Evolutionary conservation across 176 grass and related monocot genomes (phyloP).

Genomic region (Musa acuminata): DNA sequence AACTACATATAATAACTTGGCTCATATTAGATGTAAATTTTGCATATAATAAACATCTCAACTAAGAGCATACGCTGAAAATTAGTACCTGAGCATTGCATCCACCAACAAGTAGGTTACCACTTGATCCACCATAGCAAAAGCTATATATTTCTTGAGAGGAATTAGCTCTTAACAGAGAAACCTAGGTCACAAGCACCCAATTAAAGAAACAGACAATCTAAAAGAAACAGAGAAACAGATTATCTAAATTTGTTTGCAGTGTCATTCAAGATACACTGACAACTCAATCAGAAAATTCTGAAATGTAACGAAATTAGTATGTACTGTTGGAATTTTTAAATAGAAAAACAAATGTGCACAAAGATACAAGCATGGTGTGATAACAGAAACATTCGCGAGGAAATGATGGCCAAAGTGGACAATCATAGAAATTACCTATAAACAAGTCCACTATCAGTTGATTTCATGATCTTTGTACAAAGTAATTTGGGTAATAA

Average conservation of each 20-base stretch:
- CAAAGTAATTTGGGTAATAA: too few relatives aligned
- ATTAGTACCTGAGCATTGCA: slow-evolving; percentile 56
- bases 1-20: too few relatives aligned
- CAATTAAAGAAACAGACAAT: slow-evolving; percentile 8
- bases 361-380: neutral
- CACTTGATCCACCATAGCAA: slow-evolving; percentile 68
- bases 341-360: neutral
- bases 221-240: neutral
- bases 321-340: neutral
- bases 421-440: neutral
- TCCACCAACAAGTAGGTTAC: slow-evolving; percentile 71
- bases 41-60: neutral
- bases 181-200: slow-evolving; percentile 35
- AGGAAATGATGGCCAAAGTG: neutral
- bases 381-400: neutral
- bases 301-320: neutral
- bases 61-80: neutral
- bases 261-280: neutral
- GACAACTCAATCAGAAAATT: neutral
- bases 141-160: slow-evolving; percentile 88
- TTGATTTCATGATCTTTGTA: too few relatives aligned
- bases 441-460: too few relatives aligned
- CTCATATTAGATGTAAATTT: too few relatives aligned
- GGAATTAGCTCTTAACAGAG: slow-evolving; percentile 43
- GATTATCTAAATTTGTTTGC: neutral